Conservation (phyloP, 73 alveolate genomes). For the Blepharisma japonicum region DNA sequence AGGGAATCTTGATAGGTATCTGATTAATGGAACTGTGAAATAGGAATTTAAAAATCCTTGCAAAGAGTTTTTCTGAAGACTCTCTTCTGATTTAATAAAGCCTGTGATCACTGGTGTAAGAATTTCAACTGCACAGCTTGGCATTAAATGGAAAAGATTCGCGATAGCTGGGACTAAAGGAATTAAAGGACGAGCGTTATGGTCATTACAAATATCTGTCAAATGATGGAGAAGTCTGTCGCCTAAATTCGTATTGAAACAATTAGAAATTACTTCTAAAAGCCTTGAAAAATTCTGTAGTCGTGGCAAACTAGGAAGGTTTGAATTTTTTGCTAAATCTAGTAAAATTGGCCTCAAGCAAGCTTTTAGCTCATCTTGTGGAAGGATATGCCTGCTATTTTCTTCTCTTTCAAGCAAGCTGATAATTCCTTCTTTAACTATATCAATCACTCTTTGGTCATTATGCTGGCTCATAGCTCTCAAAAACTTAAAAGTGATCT, state of each 20-base stretch:
- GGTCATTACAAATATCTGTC: not conserved
- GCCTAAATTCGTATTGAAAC: constrained; percentile 21
- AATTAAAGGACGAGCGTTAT: not conserved
- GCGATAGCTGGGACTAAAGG: constrained; percentile 25
- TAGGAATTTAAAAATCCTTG: constrained; percentile 13
- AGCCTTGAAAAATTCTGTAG: constrained; percentile 14
- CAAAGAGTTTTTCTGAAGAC: constrained; percentile 9
- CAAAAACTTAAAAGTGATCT: constrained; percentile 14
- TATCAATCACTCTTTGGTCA: not conserved
- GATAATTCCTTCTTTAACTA: not conserved
- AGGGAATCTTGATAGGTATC: constrained; percentile 22
- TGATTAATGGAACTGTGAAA: constrained; percentile 20
- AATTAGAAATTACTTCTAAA: constrained; percentile 22
- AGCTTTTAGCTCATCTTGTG: constrained; percentile 1
- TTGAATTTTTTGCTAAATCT: constrained; percentile 6
- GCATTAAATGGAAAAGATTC: constrained; percentile 9
- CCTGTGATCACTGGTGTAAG: not conserved
- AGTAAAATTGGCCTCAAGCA: constrained; percentile 14
- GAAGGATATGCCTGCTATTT: constrained; percentile 20
- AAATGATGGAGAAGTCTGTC: constrained; percentile 1
- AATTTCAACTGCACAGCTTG: constrained; percentile 9
- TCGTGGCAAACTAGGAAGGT: not conserved
- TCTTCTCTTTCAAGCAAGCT: not conserved
- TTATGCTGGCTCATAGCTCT: constrained; percentile 14
- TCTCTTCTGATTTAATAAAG: constrained; percentile 11